Evolutionary conservation across 2,329 filamentous ascomycete genomes (phyloP), one percentile per base, ranked within the genome.

Genomic region (Lachnum nothofagi): DNA sequence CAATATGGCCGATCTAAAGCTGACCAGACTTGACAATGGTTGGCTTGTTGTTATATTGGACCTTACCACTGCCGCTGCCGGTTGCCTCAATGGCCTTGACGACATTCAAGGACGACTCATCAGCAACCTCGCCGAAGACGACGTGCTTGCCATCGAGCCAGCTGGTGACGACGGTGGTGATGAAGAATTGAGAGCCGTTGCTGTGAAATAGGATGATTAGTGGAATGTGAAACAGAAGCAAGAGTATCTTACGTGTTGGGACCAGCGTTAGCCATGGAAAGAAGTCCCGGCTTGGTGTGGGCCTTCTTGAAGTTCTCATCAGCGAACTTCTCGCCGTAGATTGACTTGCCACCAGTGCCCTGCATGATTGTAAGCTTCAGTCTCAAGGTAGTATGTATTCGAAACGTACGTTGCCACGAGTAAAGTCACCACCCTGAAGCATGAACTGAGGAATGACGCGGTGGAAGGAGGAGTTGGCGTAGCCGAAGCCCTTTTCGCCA

Each of bases 111-210:
- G 66, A 67, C 29, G 60, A 42, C 1, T 58, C 29, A 51, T 63
- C 61, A 54, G 61, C 72, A 40, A 91, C 85, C 74, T 87, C 76
- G 67, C 88, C 88, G 72, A 93, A 93, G 68, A 93, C 88, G 64
- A 93, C 88, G 74, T 93, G 88, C 70, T 85, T 85, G 66, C 80
- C 81, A 69, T 93, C 79, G 61, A 93, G 78, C 78, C 95, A 95
- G 48, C 84, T 83, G 53, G 93, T 97, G 52, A 83, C 79, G 43
- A 95, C 89, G 48, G 91, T 97, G 64, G 91, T 97, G 68, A 97
- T 76, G 78, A 97, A 97, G 80, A 97, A 97, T 72, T 97, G 91
- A 44, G 88, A 95, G 64, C 93, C 93, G 75, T 98, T 98, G 70
- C 93, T 95, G 55, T 72, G 73, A 22, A 74, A 77, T 74, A 50